Evolutionary conservation across 768 basidiomycete genomes (phyloP), one percentile per base, ranked within the genome.

Genomic region (Mycena indigotica): DNA sequence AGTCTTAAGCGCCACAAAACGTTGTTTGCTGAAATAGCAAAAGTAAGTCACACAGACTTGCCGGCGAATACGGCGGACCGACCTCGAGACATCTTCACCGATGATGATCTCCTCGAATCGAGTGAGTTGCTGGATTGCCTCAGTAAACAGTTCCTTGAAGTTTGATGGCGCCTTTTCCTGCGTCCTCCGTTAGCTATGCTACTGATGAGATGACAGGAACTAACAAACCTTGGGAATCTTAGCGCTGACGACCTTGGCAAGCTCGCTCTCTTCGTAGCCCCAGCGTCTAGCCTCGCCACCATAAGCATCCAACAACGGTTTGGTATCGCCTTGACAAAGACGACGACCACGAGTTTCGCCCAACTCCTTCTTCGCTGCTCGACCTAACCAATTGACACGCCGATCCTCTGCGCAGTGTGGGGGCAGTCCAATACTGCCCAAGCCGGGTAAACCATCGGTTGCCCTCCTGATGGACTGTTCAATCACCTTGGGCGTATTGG

Each of bases 391-490:
- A 30, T 90, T 90, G 45, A 94, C 89, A 63, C 87, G 79, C 53
- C 78, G 89, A 72, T 94, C 91, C 73, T 88, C 87, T 49, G 85
- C 74, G 67, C 92, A 94, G 45, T 82, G 78, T 38, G 89, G 88
- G 24, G 91, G 84, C 51, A 94, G 77, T 21, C 85, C 89, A 38
- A 93, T 79, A 58, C 88, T 83, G n/a, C 91, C 89, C 23, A 91
- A 72, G 28, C 84, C 82, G 21, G 91, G 92, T 49, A 93, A 68
- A 28, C 92, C 92, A 72, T 93, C 80, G 44, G 84, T 72, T 12
- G 77, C 55, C 44, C 67, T 63, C 39, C 78, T 79, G 53, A 87
- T 68, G 40, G 75, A 66, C 65, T 77, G 78, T 81, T 82, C 84
- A 30, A 73, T 66, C 53, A 72, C 39, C 55, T 79, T 77, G 77